Conservation (phyloP, 108 stramenopile species). For the Mediolabrus comicus region DNA sequence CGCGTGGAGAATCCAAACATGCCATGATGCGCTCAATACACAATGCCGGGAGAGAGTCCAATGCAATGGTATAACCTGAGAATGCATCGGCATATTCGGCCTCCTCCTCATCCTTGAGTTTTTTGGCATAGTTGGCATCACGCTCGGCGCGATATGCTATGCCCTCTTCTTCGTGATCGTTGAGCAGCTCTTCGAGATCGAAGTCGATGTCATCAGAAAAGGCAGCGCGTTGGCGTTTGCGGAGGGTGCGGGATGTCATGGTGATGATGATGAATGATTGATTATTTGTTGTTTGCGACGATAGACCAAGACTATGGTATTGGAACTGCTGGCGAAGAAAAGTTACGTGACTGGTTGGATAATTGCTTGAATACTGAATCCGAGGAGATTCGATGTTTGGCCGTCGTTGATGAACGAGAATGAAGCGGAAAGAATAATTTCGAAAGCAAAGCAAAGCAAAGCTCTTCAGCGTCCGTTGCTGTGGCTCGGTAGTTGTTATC, state of each 20-base stretch:
- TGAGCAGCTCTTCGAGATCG: slow-evolving; percentile 37
- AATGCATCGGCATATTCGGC: slow-evolving; percentile 24
- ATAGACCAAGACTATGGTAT: slow-evolving; percentile 71
- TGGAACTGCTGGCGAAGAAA: slow-evolving; percentile 39
- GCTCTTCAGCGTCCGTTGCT: too few species aligned
- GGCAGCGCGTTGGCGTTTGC: slow-evolving; percentile 19
- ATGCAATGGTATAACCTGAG: slow-evolving; percentile 27
- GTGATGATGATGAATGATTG: background rate
- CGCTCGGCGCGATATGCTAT: slow-evolving; percentile 31
- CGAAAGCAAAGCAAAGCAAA: too few species aligned
- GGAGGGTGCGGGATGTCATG: slow-evolving; percentile 8
- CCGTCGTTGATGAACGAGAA: too few species aligned
- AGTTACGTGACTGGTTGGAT: slow-evolving; percentile 60
- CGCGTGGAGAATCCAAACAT: slow-evolving; percentile 22
- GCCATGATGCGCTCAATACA: slow-evolving; percentile 34
- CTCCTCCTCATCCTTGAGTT: slow-evolving; percentile 5
- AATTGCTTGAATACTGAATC: slow-evolving; percentile 44
- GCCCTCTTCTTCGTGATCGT: slow-evolving; percentile 32
- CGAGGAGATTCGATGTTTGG: too few species aligned
- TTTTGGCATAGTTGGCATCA: slow-evolving; percentile 23
- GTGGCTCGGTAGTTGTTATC: too few species aligned
- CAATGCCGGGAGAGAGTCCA: slow-evolving; percentile 34
- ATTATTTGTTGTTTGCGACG: too few species aligned
- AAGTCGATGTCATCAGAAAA: slow-evolving; percentile 28
- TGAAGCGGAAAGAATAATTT: too few species aligned